These are phyloP conservation scores for Sonneratia caseolaris DNA, from an alignment of 345 rosid genomes.

Conservation along the genomic window DNA sequence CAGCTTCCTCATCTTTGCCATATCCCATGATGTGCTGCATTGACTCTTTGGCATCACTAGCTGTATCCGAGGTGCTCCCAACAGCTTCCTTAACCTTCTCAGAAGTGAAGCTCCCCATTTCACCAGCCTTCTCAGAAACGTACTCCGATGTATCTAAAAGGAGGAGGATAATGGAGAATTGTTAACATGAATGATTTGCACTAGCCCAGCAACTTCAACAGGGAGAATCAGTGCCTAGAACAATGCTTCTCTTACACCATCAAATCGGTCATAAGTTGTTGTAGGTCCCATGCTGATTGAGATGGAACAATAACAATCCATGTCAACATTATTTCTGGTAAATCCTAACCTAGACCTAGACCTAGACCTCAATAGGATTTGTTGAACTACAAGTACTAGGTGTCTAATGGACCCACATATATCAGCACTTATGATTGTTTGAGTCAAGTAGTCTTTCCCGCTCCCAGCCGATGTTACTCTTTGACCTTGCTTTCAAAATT, in stretches of 20 bases:
- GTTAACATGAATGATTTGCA: not conserved
- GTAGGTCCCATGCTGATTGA: too few species aligned
- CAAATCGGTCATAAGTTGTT: too few species aligned
- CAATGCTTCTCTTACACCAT: not conserved
- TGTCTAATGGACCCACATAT: not conserved
- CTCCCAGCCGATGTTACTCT: too few species aligned
- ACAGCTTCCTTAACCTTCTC: constrained; percentile 7
- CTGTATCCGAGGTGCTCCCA: constrained; percentile 15
- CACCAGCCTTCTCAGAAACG: constrained; percentile 22
- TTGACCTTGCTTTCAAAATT: too few species aligned
- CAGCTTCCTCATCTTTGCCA: constrained; percentile 19
- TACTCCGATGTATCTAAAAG: constrained; percentile 19
- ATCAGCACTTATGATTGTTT: not conserved
- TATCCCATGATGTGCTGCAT: constrained; percentile 11
- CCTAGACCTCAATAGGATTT: not conserved
- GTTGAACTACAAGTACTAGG: not conserved
- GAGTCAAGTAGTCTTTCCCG: too few species aligned
- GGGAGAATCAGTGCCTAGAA: not conserved
- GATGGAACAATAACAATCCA: not conserved
- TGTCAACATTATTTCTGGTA: not conserved
- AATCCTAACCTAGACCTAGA: too few species aligned
- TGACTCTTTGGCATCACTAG: constrained; percentile 19
- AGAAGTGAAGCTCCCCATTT: constrained; percentile 13
- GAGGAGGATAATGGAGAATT: not conserved
- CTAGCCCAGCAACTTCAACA: not conserved